Base-by-base conservation (phyloP, 208 protist species). In the Sergeia podlipaevii region DNA sequence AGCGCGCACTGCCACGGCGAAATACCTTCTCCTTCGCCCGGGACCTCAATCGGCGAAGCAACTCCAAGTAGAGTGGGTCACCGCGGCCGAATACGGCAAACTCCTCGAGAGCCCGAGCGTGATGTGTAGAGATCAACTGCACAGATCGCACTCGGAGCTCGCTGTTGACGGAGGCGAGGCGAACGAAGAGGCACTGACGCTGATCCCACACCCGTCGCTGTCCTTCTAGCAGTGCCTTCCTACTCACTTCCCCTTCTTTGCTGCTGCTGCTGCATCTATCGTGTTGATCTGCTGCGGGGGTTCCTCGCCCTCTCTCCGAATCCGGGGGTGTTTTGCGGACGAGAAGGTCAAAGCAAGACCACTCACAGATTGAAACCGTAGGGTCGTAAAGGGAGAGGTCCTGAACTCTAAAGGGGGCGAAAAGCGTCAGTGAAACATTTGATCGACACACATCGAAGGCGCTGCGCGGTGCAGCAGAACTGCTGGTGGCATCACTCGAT, bases 81-180 rank as follows among this genome's bases (percentile, higher is more conserved):
- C 77, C 78, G 7, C 32, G 24, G 33, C 85, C 85, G 50, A 84
- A 86, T 20, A 69, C 71, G 5, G 70, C 77, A 32, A 77, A 70
- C 58, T 83, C 70, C 46, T 73, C 65, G 10, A 93, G 60, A 18
- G 63, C 59, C 5, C 74, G 64, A 1, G 87, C 77, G 29, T 76
- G 60, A 5, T n/a, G 18, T n/a, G 41, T 32, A n/a, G 87, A 81
- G 33, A 94, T 18, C 10, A 89, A 63, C 60, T 90, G 80, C 32
- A 91, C 52, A 1, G 53, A 58, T 8, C 87, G 83, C n/a, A 94
- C 54, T 17, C 87, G 83, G 60, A 94, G 70, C 58, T 87, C 80
- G 30, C 78, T 77, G 64, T 91, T 86, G 28, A 72, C 87, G 51
- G 63, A 77, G 8, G 87, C 87, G 1, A 93, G 69, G 2, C 82